phyloP scores from a whole-genome alignment of 352 stramenopile species.

The Pythium diclinum region DNA sequence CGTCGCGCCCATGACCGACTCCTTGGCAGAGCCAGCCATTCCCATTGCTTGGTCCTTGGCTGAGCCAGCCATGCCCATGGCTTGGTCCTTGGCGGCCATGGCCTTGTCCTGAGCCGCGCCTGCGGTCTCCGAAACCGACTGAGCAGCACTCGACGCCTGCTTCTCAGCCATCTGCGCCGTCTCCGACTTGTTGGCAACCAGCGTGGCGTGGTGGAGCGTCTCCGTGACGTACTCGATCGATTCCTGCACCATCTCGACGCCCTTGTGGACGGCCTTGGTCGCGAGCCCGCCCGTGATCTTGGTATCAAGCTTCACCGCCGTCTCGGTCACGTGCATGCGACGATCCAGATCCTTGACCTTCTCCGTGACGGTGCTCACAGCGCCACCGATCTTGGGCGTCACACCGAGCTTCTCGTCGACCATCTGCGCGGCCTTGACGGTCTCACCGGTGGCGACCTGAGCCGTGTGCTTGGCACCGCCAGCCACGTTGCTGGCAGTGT shows the following conservation, averaged over 20 bases:
- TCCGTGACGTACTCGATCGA: conserved; percentile 67
- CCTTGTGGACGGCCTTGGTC: conserved; percentile 45
- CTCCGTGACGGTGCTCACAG: conserved; percentile 36
- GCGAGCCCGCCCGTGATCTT: conserved; percentile 66
- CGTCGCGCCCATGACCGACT: conserved; percentile 20
- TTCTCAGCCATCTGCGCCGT: conserved; percentile 39
- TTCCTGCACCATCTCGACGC: conserved; percentile 58
- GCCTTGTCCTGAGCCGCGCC: conserved; percentile 24
- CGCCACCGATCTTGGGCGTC: conserved; percentile 29
- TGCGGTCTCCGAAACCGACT: conserved; percentile 23
- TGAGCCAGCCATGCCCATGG: conserved; percentile 16
- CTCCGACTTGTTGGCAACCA: conserved; percentile 43
- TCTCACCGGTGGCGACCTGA: conserved; percentile 44
- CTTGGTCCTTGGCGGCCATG: conserved; percentile 23
- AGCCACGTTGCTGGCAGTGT: conserved; percentile 24
- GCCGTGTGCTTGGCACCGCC: conserved; percentile 25
- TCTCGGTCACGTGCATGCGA: conserved; percentile 52
- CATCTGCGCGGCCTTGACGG: conserved; percentile 40
- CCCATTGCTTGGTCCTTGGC: conserved; percentile 30
- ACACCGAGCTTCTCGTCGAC: conserved; percentile 56
- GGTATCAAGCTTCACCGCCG: conserved; percentile 50
- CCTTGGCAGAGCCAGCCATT: conserved; percentile 28
- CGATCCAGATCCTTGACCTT: conserved; percentile 53
- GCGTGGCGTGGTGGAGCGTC: conserved; percentile 56
- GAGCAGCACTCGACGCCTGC: conserved; percentile 20